These are phyloP conservation scores for Apiotrichum brassicae DNA, from an alignment of 1,284 basidiomycete species.

Conservation along the genomic window DNA sequence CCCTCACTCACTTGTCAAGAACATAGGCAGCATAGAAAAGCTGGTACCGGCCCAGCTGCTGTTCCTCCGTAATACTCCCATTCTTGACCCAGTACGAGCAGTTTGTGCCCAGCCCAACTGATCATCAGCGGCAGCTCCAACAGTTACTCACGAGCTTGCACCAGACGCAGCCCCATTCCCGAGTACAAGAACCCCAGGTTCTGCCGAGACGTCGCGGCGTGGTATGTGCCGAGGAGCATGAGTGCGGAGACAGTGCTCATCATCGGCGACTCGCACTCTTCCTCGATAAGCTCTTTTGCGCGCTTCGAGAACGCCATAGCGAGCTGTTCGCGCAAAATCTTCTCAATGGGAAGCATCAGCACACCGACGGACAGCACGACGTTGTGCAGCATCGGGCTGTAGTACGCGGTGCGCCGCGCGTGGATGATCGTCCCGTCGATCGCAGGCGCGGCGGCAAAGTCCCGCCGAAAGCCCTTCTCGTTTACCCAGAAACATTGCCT, in stretches of 20 bases:
- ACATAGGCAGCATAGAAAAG: constrained; percentile 25
- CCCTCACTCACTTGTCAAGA: constrained; percentile 23
- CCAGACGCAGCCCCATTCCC: constrained; percentile 19
- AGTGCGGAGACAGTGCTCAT: constrained; percentile 32
- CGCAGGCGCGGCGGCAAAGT: constrained; percentile 6
- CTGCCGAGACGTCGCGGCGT: constrained; percentile 21
- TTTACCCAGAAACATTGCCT: constrained; percentile 25
- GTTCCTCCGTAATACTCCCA: constrained; percentile 26
- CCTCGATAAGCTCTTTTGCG: constrained; percentile 28
- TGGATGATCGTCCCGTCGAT: constrained; percentile 12
- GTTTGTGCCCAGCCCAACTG: constrained; percentile 32
- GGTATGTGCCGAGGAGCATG: constrained; percentile 28
- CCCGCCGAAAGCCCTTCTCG: constrained; percentile 19
- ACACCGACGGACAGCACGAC: constrained; percentile 56
- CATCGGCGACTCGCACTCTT: constrained; percentile 31
- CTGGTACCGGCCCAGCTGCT: constrained; percentile 22
- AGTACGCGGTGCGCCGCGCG: constrained; percentile 17
- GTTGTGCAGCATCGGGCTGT: constrained; percentile 57
- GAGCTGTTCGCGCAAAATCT: constrained; percentile 7
- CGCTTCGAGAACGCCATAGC: constrained; percentile 16
- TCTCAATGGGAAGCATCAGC: constrained; percentile 11
- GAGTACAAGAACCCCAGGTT: constrained; percentile 25
- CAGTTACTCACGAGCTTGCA: constrained; percentile 17
- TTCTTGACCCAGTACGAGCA: constrained; percentile 25
- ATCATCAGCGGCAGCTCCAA: background rate